Base-by-base conservation (phyloP, 352 stramenopile genomes). In the Blastocystis sp. region DNA sequence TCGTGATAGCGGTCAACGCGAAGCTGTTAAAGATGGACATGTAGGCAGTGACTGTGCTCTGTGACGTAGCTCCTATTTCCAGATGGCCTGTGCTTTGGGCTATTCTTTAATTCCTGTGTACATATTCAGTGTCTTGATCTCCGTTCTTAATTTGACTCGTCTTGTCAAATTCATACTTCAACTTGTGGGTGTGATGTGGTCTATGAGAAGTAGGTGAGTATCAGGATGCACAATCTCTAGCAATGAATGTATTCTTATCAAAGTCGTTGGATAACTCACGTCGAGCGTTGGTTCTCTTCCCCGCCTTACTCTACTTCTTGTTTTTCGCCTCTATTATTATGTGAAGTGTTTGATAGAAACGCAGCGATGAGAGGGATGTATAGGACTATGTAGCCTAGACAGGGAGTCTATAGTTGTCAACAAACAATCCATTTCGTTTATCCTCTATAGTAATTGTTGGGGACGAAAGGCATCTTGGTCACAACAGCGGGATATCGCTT, bases 391-490 rank as follows among this genome's bases (percentile, higher is more conserved):
- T 34, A 34, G 0, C 29, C 29, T 34, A 34, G 1, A 34, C 29
- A 34, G 29, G 29, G 29, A 34, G 29, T 34, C 29, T 34, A 34
- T 34, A 34, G 0, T 59, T 59, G 13, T 0, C 13, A 59, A 59
- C 50, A 59, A 73, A 73, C 62, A 73, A 73, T 50, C 62, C 47
- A 45, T 62, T 43, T 76, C 70, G 4, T 80, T 87, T 87, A 87
- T 87, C 59, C 92, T 62, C 93, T 92, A 92, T 98, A 99, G 92
- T 99, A 99, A 47, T 94, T 93, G 53, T 94, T 92, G 13, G 95
- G 93, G 45, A 99, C 95, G 91, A 99, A 99, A 45, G 97, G 97
- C 96, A 98, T 99, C 92, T 98, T 98, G 89, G 94, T 95, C 69
- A 99, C 93, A 47, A 94, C 92, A 5, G 95, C 94, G 56, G 93